Base-by-base conservation (phyloP, 1,284 basidiomycete genomes). In the Coniferiporia sulphurascens region DNA sequence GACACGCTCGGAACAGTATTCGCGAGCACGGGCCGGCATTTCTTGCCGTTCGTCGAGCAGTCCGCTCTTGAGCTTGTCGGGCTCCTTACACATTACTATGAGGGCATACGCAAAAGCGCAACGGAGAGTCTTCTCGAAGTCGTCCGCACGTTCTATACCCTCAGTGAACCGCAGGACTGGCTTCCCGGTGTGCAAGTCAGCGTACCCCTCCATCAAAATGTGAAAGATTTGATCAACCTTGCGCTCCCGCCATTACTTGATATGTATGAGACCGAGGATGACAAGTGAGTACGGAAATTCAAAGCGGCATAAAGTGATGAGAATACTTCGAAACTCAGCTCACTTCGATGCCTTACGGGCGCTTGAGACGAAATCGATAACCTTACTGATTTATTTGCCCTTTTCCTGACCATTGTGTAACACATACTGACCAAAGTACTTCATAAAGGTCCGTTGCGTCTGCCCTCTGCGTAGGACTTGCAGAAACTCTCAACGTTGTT, bases 1-100 rank as follows among this genome's bases (percentile, higher is more conserved):
- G 96, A 99, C 73, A 94, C 96, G 34, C 88, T 99, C 63, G 94
- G 96, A 59, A 90, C 93, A 56, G 77, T 99, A 62, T 98, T 98
- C 73, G 79, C 84, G 48, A 82, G 91, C 51, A 96, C 94, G 55
- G 86, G 87, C 69, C 74, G 73, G 44, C 87, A 91, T 68, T 99
- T 98, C 86, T 78, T 98, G 66, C 95, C 95, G 4, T 99, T 85
- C 72, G 84, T 93, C 61, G 90, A 93, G 73, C 75, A 76, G 63
- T 89, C 85, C 67, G 86, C 92, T 54, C 79, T 93, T 61, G 91
- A 95, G 69, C 85, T 99, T 51, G 80, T 93, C 65, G 77, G 79
- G n/a, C 81, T 97, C 55, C 80, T 98, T 38, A 78, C 86, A 32
- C 95, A 98, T 75, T 99, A 97, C 77, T 98, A 98, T 74, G 95